phyloP scores from a whole-genome alignment of 108 stramenopile species.

The Parietichytrium sp. region DNA sequence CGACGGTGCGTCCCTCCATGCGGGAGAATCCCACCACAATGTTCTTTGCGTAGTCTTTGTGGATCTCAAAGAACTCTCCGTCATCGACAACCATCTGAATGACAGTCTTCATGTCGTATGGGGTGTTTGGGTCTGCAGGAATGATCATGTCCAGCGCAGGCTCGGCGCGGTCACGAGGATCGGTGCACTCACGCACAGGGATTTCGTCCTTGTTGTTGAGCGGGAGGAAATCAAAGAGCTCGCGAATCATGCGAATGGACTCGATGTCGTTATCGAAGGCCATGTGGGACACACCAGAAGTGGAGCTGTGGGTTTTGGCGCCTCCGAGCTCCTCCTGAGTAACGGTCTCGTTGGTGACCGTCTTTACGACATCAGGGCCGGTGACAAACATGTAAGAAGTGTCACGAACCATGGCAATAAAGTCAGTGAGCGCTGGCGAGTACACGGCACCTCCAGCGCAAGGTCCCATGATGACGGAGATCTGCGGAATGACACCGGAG shows the following conservation, averaged over 20 bases:
- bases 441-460: constrained; percentile 92
- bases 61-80: constrained; percentile 87
- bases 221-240: constrained; percentile 86
- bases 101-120: constrained; percentile 89
- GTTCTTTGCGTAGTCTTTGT: constrained; percentile 90
- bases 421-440: constrained; percentile 98
- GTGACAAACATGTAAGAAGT: constrained; percentile 98
- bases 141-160: constrained; percentile 81
- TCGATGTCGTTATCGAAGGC: constrained; percentile 92
- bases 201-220: constrained; percentile 78
- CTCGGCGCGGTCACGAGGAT: constrained; percentile 76
- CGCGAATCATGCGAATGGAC: constrained; percentile 80
- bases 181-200: constrained; percentile 67
- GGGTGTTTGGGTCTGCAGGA: constrained; percentile 95
- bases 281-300: constrained; percentile 89
- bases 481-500: constrained; percentile 87
- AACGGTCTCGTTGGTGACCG: constrained; percentile 95
- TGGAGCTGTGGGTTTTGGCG: constrained; percentile 76
- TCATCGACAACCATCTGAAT: constrained; percentile 87
- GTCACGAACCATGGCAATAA: constrained; percentile 95
- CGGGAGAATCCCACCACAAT: constrained; percentile 93
- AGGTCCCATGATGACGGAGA: constrained; percentile 90
- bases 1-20: constrained; percentile 90
- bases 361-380: constrained; percentile 97
- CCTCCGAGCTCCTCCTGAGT: constrained; percentile 98